Evolutionary conservation across 2,329 filamentous ascomycete genomes (phyloP).

Genomic region (Dactylonectria macrodidyma): DNA sequence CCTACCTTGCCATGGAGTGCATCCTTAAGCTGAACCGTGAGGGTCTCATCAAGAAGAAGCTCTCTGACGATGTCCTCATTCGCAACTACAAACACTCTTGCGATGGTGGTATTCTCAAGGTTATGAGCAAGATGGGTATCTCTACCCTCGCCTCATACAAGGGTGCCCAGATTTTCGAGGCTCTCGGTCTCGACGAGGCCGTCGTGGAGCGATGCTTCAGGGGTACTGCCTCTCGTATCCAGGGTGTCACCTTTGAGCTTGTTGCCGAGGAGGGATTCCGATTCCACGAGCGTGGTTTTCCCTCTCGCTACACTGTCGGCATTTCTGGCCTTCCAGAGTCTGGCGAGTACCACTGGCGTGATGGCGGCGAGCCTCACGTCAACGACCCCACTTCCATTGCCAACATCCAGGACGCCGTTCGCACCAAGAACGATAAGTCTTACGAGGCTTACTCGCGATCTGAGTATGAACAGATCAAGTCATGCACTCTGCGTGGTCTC

Average conservation of each 20-base stretch:
- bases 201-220: slow-evolving; percentile 96
- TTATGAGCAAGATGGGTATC: slow-evolving; percentile 99
- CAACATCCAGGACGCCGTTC: slow-evolving; percentile 96
- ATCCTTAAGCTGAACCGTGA: slow-evolving; percentile 97
- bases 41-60: slow-evolving; percentile 90
- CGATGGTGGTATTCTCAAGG: slow-evolving; percentile 96
- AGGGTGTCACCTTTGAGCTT: slow-evolving; percentile 92
- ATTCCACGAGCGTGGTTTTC: slow-evolving; percentile 94
- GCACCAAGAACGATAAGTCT: slow-evolving; percentile 98
- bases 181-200: slow-evolving; percentile 90
- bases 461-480: slow-evolving; percentile 96
- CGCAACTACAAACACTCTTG: slow-evolving; percentile 98
- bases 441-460: slow-evolving; percentile 96
- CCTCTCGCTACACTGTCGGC: slow-evolving; percentile 81
- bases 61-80: slow-evolving; percentile 86
- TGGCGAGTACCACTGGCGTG: slow-evolving; percentile 98
- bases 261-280: slow-evolving; percentile 96
- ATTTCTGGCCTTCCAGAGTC: slow-evolving; percentile 90
- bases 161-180: slow-evolving; percentile 97
- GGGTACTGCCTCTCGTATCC: slow-evolving; percentile 93
- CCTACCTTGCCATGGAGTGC: slow-evolving; percentile 95
- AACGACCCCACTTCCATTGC: slow-evolving; percentile 96
- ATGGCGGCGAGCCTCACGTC: slow-evolving; percentile 94
- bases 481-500: slow-evolving; percentile 93
- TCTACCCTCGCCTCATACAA: slow-evolving; percentile 97